phyloP scores from a whole-genome alignment of 129 eudicot species.

The Saussurea involucrata region DNA sequence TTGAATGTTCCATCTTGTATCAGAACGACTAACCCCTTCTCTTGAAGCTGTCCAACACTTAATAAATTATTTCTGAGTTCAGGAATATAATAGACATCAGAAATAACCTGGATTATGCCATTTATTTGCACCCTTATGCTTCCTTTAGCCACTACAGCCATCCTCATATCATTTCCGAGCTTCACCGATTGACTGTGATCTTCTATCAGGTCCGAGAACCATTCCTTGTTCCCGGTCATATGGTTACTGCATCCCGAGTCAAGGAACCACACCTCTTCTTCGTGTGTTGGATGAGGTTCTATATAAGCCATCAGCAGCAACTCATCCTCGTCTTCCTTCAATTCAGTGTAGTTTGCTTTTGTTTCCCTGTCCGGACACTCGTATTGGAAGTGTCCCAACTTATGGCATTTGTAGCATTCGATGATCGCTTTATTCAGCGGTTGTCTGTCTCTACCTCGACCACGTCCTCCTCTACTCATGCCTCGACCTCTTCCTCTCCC shows the following conservation, averaged over 20 bases:
- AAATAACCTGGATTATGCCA: neutral
- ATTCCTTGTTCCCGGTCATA: neutral
- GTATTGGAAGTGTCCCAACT: too few relatives aligned
- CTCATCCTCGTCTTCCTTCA: neutral
- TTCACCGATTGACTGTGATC: neutral
- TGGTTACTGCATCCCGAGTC: neutral
- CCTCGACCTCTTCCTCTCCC: too few relatives aligned
- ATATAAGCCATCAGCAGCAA: neutral
- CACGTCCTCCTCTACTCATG: too few relatives aligned
- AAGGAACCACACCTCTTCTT: too few relatives aligned
- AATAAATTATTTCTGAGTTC: too few relatives aligned
- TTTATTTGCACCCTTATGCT: too few relatives aligned
- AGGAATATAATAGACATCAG: too few relatives aligned
- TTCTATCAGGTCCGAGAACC: neutral
- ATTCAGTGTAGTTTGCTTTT: neutral
- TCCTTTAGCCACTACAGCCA: neutral
- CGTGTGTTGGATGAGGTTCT: too few relatives aligned
- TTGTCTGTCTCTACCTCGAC: too few relatives aligned
- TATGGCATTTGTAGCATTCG: too few relatives aligned
- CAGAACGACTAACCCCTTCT: neutral
- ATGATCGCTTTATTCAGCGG: too few relatives aligned
- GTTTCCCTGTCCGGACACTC: too few relatives aligned
- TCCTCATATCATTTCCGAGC: neutral
- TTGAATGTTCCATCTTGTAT: neutral
- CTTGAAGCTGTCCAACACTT: neutral